Evolutionary conservation across 495 filamentous ascomycete species (phyloP).

Genomic region (Podospora fimiseda): DNA sequence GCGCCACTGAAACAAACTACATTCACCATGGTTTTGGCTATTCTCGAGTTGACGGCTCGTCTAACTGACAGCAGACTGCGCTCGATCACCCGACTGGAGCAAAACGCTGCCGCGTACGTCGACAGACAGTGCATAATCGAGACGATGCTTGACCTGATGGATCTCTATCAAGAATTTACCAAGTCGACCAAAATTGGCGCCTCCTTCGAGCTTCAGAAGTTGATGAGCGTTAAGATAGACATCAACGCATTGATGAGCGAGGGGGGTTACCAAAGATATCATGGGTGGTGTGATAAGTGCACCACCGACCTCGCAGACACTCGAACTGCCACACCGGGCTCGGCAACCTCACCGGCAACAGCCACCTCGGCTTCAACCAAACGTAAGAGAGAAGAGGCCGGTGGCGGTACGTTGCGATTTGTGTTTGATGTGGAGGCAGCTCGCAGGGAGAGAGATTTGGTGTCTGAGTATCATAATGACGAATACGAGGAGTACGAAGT

Average conservation of each 20-base stretch:
- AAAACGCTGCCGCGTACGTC: conserved; percentile 47
- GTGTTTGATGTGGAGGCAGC: conserved; percentile 80
- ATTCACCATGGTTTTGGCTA: conserved; percentile 70
- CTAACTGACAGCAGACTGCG: conserved; percentile 49
- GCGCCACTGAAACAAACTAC: conserved; percentile 82
- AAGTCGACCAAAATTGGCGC: conserved; percentile 65
- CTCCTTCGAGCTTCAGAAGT: conserved; percentile 61
- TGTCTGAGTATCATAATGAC: conserved; percentile 62
- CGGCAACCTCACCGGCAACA: conserved; percentile 33
- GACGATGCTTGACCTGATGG: conserved; percentile 77
- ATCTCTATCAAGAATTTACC: conserved; percentile 76
- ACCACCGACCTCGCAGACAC: conserved; percentile 27
- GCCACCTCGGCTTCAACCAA: conserved; percentile 32
- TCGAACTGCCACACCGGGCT: conserved; percentile 29
- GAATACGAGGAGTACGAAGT: conserved; percentile 74
- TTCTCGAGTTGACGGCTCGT: conserved; percentile 71
- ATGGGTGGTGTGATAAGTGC: conserved; percentile 39
- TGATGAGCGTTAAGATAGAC: conserved; percentile 76
- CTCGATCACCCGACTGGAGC: conserved; percentile 28
- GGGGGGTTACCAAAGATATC: conserved; percentile 27
- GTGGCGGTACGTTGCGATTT: conserved; percentile 79
- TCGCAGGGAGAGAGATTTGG: conserved; percentile 58
- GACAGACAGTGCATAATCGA: conserved; percentile 70
- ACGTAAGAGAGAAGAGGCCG: conserved; percentile 44
- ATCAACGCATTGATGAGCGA: conserved; percentile 67